Percentiles rank a stretch among this genome's conserved stretches.
Conservation (phyloP, 768 basidiomycete species). For the Leucocoprinus birnbaumii region DNA sequence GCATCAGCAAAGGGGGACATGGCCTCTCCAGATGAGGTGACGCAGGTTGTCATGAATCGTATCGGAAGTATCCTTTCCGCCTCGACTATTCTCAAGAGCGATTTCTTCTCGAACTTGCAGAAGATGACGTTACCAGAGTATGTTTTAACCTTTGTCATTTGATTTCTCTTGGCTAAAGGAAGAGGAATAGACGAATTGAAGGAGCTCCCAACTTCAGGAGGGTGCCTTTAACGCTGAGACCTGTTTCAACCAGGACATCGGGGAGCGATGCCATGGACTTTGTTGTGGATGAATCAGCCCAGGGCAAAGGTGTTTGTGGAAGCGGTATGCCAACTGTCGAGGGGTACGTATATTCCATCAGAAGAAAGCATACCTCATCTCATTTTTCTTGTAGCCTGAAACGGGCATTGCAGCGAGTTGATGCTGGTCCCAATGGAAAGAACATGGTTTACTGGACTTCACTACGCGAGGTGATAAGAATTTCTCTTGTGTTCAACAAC, state of each 20-base stretch:
- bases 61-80: conserved; percentile 86
- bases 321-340: conserved; percentile 95
- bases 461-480: conserved; percentile 65
- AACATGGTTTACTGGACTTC: conserved; percentile 93
- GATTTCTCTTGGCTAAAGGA: background rate
- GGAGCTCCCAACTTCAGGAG: conserved; percentile 93
- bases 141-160: conserved; percentile 7
- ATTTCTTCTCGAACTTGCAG: conserved; percentile 91
- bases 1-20: conserved; percentile 63
- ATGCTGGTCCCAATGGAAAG: conserved; percentile 74
- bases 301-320: conserved; percentile 72
- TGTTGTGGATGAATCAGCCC: conserved; percentile 27
- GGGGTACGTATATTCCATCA: conserved; percentile 46
- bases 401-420: conserved; percentile 72
- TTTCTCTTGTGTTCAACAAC: too few species aligned
- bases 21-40: conserved; percentile 89
- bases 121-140: conserved; percentile 96
- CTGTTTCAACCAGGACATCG: conserved; percentile 23
- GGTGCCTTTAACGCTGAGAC: conserved; percentile 60
- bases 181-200: conserved; percentile 64
- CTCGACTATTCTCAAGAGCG: conserved; percentile 92
- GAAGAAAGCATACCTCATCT: background rate
- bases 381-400: conserved; percentile 51
- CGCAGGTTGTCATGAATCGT: conserved; percentile 79
- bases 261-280: conserved; percentile 34